Base-by-base conservation (phyloP, 371 early-diverging fungal species). In the Mucor circinelloides region DNA sequence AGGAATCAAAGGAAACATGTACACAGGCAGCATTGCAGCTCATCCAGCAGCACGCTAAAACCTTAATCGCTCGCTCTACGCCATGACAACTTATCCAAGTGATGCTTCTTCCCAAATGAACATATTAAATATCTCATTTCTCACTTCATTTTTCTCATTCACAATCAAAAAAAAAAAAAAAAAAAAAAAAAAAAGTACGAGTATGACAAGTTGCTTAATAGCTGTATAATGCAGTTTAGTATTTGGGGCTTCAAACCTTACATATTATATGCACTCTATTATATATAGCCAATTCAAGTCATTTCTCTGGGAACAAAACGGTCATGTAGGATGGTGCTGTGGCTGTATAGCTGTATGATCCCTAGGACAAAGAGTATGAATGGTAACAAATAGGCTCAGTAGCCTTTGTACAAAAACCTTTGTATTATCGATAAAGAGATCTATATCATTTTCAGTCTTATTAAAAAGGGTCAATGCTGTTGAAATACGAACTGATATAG, bases 401-500 rank as follows among this genome's bases (percentile, higher is more conserved):
- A 34, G 1, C 4, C 34, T 36, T 36, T 36, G 13, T 13, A 13
- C 12, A 3, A 13, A 34, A 28, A 6, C 34, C 21, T 46, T 31
- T 57, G 44, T 57, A 44, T 23, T 54, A n/a, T 54, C 36, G 36
- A 36, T 36, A 36, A 36, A 36, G 36, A 44, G 19, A 44, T n/a
- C 44, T 44, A 44, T 7, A 23, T 50, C 50, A 25, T 25, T 23
- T 50, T 50, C 50, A 50, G 50, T 50, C 44, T 60, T 60, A 44
- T 19, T 44, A 57, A 64, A 40, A 54, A 52, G 19, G 46, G 30
- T 54, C 21, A 50, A 50, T 50, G 50, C 50, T 60, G 70, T 70
- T 70, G 42, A 61, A 50, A 70, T 61, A 70, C 30, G 65, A 61
- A 70, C 70, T 70, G 66, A 60, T 60, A 48, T 56, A 56, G 66